These are phyloP conservation scores for Dacryopinax primogenitus DNA, from an alignment of 768 basidiomycete species.

Conservation along the genomic window DNA sequence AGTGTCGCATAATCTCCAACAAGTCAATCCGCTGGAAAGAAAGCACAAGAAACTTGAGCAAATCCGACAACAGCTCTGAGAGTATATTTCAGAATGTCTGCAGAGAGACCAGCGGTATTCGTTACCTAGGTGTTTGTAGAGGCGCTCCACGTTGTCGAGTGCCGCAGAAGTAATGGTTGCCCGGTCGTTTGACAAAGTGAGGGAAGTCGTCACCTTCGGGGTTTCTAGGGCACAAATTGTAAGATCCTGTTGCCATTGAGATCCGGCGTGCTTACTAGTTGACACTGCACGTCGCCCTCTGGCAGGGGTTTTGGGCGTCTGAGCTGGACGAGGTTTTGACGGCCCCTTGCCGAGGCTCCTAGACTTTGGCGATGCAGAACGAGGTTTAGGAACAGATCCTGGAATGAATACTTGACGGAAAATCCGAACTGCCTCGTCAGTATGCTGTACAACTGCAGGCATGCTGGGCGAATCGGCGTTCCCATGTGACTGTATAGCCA, in stretches of 20 bases:
- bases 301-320: constrained; percentile 10
- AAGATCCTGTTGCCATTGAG: too few species aligned
- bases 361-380: constrained; percentile 11
- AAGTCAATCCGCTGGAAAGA: constrained; percentile 52
- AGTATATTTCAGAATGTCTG: not conserved
- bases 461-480: constrained; percentile 35
- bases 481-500: constrained; percentile 57
- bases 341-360: not conserved
- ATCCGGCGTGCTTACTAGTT: not conserved
- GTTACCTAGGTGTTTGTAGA: constrained; percentile 20
- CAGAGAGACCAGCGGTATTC: too few species aligned
- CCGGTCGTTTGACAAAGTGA: not conserved
- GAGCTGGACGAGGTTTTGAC: constrained; percentile 3
- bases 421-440: constrained; percentile 40
- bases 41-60: constrained; percentile 60
- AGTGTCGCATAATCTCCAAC: constrained; percentile 47
- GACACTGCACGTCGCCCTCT: constrained; percentile 1
- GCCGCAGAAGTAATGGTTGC: not conserved
- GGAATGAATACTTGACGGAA: constrained; percentile 25
- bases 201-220: not conserved
- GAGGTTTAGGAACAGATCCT: constrained; percentile 19
- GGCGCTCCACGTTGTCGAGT: constrained; percentile 14
- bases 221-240: not conserved
- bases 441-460: constrained; percentile 37
- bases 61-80: constrained; percentile 27